Evolutionary conservation across 306 rosid species (phyloP).

Genomic region (Acacia acuminata): DNA sequence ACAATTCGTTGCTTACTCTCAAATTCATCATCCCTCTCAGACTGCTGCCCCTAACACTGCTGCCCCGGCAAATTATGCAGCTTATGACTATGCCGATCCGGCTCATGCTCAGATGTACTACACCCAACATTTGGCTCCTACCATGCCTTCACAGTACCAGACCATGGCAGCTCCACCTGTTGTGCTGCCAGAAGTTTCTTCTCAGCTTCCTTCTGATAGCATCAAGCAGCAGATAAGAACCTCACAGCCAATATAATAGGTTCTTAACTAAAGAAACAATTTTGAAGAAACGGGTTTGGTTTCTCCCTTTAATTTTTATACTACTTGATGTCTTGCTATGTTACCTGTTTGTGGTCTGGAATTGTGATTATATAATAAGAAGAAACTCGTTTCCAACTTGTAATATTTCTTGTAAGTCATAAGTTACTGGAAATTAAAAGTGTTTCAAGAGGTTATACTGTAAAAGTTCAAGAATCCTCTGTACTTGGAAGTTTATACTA

Average conservation of each 20-base stretch:
- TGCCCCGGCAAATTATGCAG: slow-evolving; percentile 42
- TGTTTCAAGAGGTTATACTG: slow-evolving; percentile 66
- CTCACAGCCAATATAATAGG: slow-evolving; percentile 47
- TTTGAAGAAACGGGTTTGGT: slow-evolving; percentile 55
- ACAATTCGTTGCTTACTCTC: slow-evolving; percentile 60
- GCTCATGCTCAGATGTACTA: slow-evolving; percentile 57
- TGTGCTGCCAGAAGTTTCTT: slow-evolving; percentile 52
- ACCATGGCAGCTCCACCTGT: slow-evolving; percentile 58
- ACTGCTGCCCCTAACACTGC: slow-evolving; percentile 50
- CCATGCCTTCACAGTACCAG: slow-evolving; percentile 68
- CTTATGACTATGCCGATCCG: slow-evolving; percentile 56
- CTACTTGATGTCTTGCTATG: slow-evolving; percentile 42
- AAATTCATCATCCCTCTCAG: slow-evolving; percentile 73
- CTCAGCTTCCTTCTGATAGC: slow-evolving; percentile 61
- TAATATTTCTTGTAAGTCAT: slow-evolving; percentile 44
- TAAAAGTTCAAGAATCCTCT: slow-evolving; percentile 48
- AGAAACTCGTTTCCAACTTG: slow-evolving; percentile 42
- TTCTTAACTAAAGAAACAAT: slow-evolving; percentile 43
- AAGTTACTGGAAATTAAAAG: slow-evolving; percentile 48
- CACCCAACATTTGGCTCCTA: slow-evolving; percentile 55
- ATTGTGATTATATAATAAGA: slow-evolving; percentile 64
- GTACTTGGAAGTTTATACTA: slow-evolving; percentile 52
- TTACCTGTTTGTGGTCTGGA: slow-evolving; percentile 58
- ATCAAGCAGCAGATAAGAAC: slow-evolving; percentile 70
- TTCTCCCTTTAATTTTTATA: slow-evolving; percentile 41